Percentiles rank a stretch among this genome's conserved stretches.
These are phyloP conservation scores for Acanthamoeba castellanii DNA, from an alignment of 208 protist species.

Conservation along the genomic window DNA sequence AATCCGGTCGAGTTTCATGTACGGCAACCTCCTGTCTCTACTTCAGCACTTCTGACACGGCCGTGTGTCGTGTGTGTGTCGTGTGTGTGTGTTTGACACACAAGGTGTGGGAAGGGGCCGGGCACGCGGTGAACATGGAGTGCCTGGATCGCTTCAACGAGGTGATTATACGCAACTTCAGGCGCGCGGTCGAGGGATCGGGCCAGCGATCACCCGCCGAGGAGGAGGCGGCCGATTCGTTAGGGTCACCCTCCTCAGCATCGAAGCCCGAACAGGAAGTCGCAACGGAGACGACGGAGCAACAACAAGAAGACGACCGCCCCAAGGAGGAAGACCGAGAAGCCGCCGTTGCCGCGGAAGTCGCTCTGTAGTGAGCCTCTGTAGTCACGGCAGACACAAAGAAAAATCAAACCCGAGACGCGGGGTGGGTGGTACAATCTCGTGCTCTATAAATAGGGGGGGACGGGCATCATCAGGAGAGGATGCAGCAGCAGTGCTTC, in stretches of 20 bases:
- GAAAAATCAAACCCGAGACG: neutral
- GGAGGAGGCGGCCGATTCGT: neutral
- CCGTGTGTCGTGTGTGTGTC: neutral
- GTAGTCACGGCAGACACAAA: no score
- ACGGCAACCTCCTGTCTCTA: neutral
- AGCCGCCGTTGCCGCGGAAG: neutral
- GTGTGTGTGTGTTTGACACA: neutral
- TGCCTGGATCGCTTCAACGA: slow-evolving; percentile 51
- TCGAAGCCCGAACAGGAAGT: neutral
- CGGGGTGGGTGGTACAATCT: neutral
- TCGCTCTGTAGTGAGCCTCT: no score
- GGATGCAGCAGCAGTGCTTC: neutral
- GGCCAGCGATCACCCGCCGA: neutral
- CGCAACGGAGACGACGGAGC: neutral
- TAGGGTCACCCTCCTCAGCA: no score
- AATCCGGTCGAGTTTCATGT: neutral
- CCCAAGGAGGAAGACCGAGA: neutral
- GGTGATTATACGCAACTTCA: slow-evolving; percentile 34
- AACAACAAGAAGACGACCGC: neutral
- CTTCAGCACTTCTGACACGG: neutral
- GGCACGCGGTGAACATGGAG: slow-evolving; percentile 43
- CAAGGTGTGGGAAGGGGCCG: slow-evolving; percentile 42
- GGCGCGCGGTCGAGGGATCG: neutral
- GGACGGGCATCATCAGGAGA: neutral
- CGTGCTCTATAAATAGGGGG: neutral